These are phyloP conservation scores for Macrocystidia cucumis DNA, from an alignment of 1,284 basidiomycete species.

Conservation along the genomic window DNA sequence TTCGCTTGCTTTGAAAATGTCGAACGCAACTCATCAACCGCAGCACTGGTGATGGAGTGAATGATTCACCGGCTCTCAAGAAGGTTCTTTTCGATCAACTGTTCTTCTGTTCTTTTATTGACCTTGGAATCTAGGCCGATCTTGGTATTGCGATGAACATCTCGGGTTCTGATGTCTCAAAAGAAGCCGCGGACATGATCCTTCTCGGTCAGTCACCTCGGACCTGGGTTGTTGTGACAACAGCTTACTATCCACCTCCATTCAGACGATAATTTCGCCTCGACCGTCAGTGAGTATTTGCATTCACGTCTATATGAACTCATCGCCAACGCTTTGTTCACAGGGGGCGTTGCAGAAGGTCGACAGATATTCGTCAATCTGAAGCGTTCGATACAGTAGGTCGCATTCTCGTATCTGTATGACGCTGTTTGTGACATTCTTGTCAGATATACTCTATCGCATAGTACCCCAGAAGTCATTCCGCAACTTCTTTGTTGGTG, in stretches of 20 bases:
- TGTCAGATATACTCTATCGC: slow-evolving; percentile 51
- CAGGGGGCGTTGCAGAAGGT: slow-evolving; percentile 62
- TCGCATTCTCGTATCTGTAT: background rate
- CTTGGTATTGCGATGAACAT: slow-evolving; percentile 73
- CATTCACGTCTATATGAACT: background rate
- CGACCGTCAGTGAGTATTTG: slow-evolving; percentile 53
- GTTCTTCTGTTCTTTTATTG: background rate
- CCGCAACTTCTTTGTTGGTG: slow-evolving; percentile 55
- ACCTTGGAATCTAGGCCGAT: slow-evolving; percentile 34
- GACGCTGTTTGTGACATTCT: background rate
- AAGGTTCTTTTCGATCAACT: slow-evolving; percentile 24
- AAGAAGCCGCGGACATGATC: slow-evolving; percentile 71
- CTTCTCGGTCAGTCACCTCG: slow-evolving; percentile 36
- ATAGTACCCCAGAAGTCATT: slow-evolving; percentile 63
- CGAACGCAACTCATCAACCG: too few species aligned
- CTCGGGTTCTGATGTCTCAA: slow-evolving; percentile 65
- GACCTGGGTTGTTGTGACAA: background rate
- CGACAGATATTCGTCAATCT: slow-evolving; percentile 64
- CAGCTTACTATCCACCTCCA: slow-evolving; percentile 3
- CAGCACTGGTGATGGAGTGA: slow-evolving; percentile 62
- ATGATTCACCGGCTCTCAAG: slow-evolving; percentile 64
- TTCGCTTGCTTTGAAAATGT: background rate
- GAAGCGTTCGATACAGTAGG: slow-evolving; percentile 60
- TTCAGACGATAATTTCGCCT: slow-evolving; percentile 61
- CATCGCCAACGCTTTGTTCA: slow-evolving; percentile 2